Evolutionary conservation across 2,329 filamentous ascomycete species (phyloP), one percentile per base, ranked within the genome.

Genomic region (Claviceps sp.): DNA sequence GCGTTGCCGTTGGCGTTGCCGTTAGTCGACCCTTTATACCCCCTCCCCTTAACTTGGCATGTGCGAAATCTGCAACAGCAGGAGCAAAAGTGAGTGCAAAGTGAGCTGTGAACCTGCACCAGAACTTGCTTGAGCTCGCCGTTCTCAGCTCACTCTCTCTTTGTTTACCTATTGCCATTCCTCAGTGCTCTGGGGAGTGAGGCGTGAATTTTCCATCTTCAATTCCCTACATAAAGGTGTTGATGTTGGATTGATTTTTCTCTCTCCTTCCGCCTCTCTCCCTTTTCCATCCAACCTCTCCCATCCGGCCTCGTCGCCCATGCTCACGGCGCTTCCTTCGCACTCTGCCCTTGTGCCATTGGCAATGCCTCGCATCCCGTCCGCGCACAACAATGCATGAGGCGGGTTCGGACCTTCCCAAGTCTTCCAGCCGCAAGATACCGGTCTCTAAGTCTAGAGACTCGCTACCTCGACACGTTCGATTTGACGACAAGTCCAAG

Each of bases 401-500:
- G 60, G 59, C 56, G 50, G 50, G 55, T 48, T 51, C 52, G 36
- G 56, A 58, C 16, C 44, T 51, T 22, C 17, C 29, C 55, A 65
- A 65, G 50, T 62, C 64, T 16, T 60, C 62, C 54, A 67, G 62
- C 56, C 56, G 53, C 9, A 58, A 52, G 36, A 29, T 58, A 47
- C 61, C 60, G 45, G 63, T 60, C 36, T 53, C 57, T 29, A 64
- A 62, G 47, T 58, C 59, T 9, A 54, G 16, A n/a, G 53, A 59
- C 23, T 55, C 61, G 40, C 49, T 57, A 52, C 61, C 58, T 56
- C 65, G 64, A 47, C 64, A 67, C 52, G 65, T 67, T 52, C 65
- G 58, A 36, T 68, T 67, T 47, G 58, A 52, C 17, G 34, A 50
- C 13, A 42, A 50, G 36, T 9, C 45, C 23, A 45, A 51, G 16